Conservation (phyloP, 2,329 filamentous ascomycete species). For the Penicillium sp. region DNA sequence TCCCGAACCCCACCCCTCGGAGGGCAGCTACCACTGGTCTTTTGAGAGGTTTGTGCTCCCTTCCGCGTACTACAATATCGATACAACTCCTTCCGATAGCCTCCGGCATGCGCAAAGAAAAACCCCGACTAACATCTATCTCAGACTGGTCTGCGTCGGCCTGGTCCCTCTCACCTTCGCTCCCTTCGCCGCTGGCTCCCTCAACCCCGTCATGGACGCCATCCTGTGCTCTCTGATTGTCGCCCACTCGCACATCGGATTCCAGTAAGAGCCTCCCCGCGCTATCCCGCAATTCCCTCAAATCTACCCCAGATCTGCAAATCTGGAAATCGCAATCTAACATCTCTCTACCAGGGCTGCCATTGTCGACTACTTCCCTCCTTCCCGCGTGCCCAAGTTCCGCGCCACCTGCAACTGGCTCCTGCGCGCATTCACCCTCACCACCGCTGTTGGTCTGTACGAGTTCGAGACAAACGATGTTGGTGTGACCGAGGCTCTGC, state of each 20-base stretch:
- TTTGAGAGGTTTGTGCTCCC: constrained; percentile 68
- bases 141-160: constrained; percentile 71
- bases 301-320: not conserved
- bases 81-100: not conserved
- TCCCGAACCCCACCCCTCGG: constrained; percentile 68
- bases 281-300: not conserved
- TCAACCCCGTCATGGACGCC: constrained; percentile 87
- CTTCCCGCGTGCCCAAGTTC: constrained; percentile 64
- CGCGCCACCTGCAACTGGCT: constrained; percentile 71
- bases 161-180: constrained; percentile 85
- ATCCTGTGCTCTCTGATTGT: constrained; percentile 79
- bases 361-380: constrained; percentile 89
- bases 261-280: constrained; percentile 62
- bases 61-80: not conserved
- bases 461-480: constrained; percentile 99
- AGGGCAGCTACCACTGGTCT: constrained; percentile 98
- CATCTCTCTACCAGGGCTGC: constrained; percentile 52
- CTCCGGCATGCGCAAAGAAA: not conserved
- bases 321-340: constrained; percentile 14
- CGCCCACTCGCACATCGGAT: constrained; percentile 93
- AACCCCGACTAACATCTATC: constrained; percentile 3
- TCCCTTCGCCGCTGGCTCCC: constrained; percentile 85
- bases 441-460: constrained; percentile 86
- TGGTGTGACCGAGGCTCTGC: constrained; percentile 84
- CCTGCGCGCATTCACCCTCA: constrained; percentile 73